Evolutionary conservation across 352 stramenopile species (phyloP).

Genomic region (Globisporangium megalacanthum): DNA sequence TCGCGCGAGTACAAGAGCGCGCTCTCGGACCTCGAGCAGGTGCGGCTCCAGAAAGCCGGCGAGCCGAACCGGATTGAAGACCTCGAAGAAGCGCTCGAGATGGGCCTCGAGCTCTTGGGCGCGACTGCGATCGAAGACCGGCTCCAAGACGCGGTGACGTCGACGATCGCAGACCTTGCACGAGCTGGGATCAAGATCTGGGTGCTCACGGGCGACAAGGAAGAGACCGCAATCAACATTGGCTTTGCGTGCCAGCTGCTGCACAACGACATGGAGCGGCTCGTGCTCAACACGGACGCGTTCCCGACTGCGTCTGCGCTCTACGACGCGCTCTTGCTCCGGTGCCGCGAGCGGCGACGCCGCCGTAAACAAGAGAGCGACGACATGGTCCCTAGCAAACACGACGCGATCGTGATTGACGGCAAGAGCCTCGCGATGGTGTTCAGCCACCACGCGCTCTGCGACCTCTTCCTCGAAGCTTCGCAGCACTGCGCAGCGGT

Average conservation of each 20-base stretch:
- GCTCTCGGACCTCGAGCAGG: constrained; percentile 66
- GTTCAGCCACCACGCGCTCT: constrained; percentile 62
- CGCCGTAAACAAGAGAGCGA: constrained; percentile 20
- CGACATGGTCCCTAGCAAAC: not conserved
- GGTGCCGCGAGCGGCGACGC: constrained; percentile 38
- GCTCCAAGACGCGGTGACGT: constrained; percentile 71
- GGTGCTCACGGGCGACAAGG: constrained; percentile 89
- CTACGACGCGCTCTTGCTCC: constrained; percentile 52
- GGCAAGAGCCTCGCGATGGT: constrained; percentile 68
- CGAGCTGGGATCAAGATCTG: constrained; percentile 80
- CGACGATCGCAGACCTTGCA: constrained; percentile 68
- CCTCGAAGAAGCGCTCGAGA: constrained; percentile 77
- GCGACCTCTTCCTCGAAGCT: constrained; percentile 80
- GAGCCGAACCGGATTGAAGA: constrained; percentile 72
- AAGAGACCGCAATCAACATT: constrained; percentile 97
- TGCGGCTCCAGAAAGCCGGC: constrained; percentile 43
- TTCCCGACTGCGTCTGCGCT: constrained; percentile 42
- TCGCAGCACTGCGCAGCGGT: constrained; percentile 81
- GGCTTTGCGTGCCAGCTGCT: constrained; percentile 94
- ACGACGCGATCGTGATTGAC: constrained; percentile 71
- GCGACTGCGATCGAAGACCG: constrained; percentile 82
- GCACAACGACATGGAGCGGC: constrained; percentile 92
- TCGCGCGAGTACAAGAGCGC: constrained; percentile 68
- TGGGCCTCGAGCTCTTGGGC: constrained; percentile 63
- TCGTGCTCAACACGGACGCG: constrained; percentile 74